Percentiles rank a stretch among this genome's conserved stretches.
Conservation (phyloP, 345 rosid species). For the Psidium friedrichsthalianum region DNA sequence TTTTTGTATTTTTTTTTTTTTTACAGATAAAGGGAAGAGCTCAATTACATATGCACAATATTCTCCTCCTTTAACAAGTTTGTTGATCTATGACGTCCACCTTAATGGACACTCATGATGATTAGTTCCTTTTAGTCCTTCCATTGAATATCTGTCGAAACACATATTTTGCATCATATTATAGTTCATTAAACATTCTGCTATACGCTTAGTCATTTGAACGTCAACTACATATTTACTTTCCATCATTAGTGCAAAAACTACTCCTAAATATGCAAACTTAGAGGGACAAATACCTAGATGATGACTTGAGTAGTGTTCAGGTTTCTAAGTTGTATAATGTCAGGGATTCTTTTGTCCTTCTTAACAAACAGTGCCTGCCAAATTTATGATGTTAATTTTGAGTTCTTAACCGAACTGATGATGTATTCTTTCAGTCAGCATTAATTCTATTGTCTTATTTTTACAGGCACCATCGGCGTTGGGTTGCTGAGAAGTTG, state of each 20-base stretch:
- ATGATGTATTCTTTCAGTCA: background rate
- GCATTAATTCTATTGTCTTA: background rate
- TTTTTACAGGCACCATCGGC: constrained; percentile 76
- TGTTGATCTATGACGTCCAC: background rate
- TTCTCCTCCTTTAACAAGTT: background rate
- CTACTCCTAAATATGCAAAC: background rate
- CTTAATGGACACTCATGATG: background rate
- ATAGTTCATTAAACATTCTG: background rate
- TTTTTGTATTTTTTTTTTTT: background rate
- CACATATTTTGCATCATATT: background rate
- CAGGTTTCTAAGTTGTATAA: background rate
- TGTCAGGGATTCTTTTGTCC: background rate
- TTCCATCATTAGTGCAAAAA: background rate
- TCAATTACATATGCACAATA: background rate
- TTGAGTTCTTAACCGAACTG: background rate
- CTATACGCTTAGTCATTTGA: background rate
- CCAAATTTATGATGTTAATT: background rate
- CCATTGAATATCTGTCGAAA: background rate
- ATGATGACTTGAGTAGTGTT: background rate
- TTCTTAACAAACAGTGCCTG: background rate
- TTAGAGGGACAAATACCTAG: background rate
- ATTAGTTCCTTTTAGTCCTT: background rate
- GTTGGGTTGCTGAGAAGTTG: constrained; percentile 88
- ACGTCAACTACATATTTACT: background rate
- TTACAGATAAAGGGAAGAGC: background rate